A percentile compares a stretch with the other conserved stretches of the same genome.
phyloP scores from a whole-genome alignment of 164 flowering plant genomes.

The Vitis rotundifolia region DNA sequence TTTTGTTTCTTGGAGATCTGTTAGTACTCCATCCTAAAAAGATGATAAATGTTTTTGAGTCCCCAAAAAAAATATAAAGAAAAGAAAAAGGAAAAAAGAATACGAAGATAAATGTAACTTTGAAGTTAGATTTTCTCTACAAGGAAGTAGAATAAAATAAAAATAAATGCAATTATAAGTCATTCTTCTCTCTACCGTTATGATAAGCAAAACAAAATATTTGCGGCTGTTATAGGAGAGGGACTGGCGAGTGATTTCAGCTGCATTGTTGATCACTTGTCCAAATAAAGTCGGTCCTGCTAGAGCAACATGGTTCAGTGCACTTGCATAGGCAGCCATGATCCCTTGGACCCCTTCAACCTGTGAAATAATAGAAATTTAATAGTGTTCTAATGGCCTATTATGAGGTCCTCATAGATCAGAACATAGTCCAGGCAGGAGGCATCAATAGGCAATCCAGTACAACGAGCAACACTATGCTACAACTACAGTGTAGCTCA shows the following conservation, averaged over 20 bases:
- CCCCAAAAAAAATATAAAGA: neutral
- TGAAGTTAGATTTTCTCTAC: neutral
- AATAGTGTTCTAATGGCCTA: neutral
- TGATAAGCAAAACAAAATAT: slow-evolving; percentile 80
- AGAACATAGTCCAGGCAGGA: neutral
- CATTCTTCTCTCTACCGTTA: slow-evolving; percentile 50
- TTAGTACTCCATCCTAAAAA: slow-evolving; percentile 84
- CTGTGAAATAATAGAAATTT: slow-evolving; percentile 28
- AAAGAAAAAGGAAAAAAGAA: too few species aligned
- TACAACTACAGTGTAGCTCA: too few species aligned
- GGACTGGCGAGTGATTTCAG: slow-evolving; percentile 66
- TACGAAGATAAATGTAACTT: too few species aligned
- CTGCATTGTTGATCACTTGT: slow-evolving; percentile 74
- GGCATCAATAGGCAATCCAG: neutral
- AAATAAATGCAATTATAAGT: neutral
- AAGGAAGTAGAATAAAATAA: neutral
- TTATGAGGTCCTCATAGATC: neutral
- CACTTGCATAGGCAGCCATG: slow-evolving; percentile 75
- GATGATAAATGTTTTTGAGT: neutral
- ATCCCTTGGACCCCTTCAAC: slow-evolving; percentile 86
- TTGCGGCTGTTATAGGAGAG: slow-evolving; percentile 41
- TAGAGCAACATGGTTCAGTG: slow-evolving; percentile 61
- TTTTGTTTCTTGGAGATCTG: slow-evolving; percentile 80
- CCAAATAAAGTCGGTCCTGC: slow-evolving; percentile 95
- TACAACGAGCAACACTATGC: too few species aligned